Conservation (phyloP, 305 asterid genomes). For the Fraxinus sp. region DNA sequence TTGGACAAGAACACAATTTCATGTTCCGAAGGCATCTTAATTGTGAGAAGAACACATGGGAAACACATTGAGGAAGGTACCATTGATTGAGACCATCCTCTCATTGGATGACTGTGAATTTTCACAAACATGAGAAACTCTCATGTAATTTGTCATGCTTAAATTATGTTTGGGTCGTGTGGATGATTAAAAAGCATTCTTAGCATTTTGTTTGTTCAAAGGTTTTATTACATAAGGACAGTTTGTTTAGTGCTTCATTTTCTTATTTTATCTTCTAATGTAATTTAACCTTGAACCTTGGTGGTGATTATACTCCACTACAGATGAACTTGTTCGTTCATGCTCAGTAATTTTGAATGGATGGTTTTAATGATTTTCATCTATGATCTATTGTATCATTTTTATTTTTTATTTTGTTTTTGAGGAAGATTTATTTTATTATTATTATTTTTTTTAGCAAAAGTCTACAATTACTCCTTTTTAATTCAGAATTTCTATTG, state of each 20-base stretch:
- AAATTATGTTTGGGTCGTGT: neutral
- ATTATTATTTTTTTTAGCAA: too few relatives aligned
- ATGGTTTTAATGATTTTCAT: neutral
- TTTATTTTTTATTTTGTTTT: neutral
- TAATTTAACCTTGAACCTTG: neutral
- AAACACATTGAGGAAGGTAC: neutral
- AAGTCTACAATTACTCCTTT: conserved; percentile 1
- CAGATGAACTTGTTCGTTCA: neutral
- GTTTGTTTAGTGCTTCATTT: neutral
- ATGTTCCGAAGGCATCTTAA: neutral
- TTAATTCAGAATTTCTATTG: conserved; percentile 37
- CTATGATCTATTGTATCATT: neutral
- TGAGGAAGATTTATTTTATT: too few relatives aligned
- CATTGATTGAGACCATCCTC: neutral
- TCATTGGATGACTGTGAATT: neutral
- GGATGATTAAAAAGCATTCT: neutral
- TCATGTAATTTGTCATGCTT: neutral
- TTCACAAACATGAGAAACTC: neutral
- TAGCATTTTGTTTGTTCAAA: neutral
- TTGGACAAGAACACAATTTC: neutral
- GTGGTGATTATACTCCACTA: neutral
- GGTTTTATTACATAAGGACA: neutral
- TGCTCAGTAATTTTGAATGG: neutral
- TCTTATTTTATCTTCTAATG: neutral
- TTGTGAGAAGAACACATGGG: neutral